Base-by-base conservation (phyloP, 1,284 basidiomycete species). In the Salmacisia buchloeana region DNA sequence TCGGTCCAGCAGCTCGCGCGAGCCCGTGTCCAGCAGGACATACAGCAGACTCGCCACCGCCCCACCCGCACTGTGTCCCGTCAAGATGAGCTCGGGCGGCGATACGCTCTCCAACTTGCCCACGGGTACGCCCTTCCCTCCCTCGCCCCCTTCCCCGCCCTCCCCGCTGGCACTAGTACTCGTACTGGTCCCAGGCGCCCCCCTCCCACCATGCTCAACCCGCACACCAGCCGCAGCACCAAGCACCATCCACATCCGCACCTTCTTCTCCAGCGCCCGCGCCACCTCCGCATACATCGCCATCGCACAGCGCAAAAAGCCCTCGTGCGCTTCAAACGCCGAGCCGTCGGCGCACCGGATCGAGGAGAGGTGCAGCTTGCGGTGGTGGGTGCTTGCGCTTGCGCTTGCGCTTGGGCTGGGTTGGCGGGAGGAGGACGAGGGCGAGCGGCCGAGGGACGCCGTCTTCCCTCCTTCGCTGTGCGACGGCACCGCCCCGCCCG, bases 21-120 rank as follows among this genome's bases (percentile, higher is more conserved):
- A 10, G 49, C 49, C 49, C 2, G 49, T 29, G 27, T 54, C 49
- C 23, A 54, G 27, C 49, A 54, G 29, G 25, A 54, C 49, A 33
- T 54, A 54, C 6, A 54, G 27, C 49, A 54, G 27, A 31, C 27
- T 31, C 27, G 49, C 49, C 15, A 54, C 49, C 6, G 49, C 49
- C 15, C 49, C 49, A 18, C 49, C 49, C 10, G 49, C 49, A 54
- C 49, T 54, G 21, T 54, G 49, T 18, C 49, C 49, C 25, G 49
- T 54, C 3, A 54, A 33, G 15, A 54, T 54, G 9, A 54, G 15
- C 27, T 54, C 49, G 29, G 49, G 49, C 15, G 49, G 49, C 27
- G 49, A 54, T 6, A 54, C 21, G 3, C 18, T 7, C 49, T 54
- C 49, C 45, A 49, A 25, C 13, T 15, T 15, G 15, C 15, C 35